Conservation (phyloP, 2,329 filamentous ascomycete genomes). For the Trichoderma aggressivum region DNA sequence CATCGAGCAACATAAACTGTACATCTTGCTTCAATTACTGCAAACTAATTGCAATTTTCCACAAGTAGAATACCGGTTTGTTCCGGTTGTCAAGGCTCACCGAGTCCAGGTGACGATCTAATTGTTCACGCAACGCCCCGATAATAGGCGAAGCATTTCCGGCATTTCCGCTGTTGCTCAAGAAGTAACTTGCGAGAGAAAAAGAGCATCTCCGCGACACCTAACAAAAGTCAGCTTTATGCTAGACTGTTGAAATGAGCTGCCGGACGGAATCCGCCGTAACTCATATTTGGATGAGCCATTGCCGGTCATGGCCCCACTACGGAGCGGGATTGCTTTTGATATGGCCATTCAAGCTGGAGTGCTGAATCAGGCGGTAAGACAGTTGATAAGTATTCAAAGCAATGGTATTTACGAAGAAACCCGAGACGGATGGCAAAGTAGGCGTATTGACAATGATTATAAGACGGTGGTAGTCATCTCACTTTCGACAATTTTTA, state of each 20-base stretch:
- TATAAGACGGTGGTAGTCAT: background rate
- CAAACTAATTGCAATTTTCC: background rate
- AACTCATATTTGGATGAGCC: background rate
- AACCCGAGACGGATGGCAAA: background rate
- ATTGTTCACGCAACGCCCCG: background rate
- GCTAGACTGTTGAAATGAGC: background rate
- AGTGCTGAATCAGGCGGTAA: background rate
- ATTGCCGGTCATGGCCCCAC: background rate
- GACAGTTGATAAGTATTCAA: background rate
- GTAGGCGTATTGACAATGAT: background rate
- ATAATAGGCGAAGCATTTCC: background rate
- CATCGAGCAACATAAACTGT: background rate
- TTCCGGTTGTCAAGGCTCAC: background rate
- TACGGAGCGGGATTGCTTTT: background rate
- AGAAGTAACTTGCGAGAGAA: background rate
- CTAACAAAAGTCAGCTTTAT: background rate
- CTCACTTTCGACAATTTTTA: background rate
- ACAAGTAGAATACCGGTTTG: background rate
- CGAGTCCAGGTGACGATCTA: background rate
- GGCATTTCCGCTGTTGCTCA: background rate
- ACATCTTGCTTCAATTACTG: background rate
- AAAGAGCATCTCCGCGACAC: background rate
- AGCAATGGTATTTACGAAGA: background rate
- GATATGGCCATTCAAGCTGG: background rate
- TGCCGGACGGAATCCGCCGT: background rate